Base-by-base conservation (phyloP, 371 early-diverging fungal genomes). In the Mortierella sp. region DNA sequence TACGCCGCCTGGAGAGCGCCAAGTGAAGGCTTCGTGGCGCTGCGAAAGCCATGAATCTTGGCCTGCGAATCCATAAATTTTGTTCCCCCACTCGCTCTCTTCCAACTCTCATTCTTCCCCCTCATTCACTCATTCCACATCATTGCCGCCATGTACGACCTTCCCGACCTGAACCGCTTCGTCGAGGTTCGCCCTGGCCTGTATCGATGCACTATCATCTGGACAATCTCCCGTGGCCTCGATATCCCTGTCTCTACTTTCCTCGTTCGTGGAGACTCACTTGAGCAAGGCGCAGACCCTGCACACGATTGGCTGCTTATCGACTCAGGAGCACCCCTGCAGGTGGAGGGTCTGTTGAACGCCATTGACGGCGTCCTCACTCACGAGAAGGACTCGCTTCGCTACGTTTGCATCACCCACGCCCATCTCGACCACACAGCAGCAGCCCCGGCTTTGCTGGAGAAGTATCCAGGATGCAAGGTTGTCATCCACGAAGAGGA, bases 371-470 rank as follows among this genome's bases (percentile, higher is more conserved):
- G 17, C 9, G 65, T 76, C 47, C 58, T 76, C 12, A 54, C 51
- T 4, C 82, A 82, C 47, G 64, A 57, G 4, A 73, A 81, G 29
- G 79, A 74, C 58, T 51, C 57, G 1, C 61, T 82, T 24, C 66
- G 70, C n/a, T 68, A 68, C 58, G 59, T 82, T 19, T 63, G 65
- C 22, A 67, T 82, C 59, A 82, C 82, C 2, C 82, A 82, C 39
- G 77, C 54, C 17, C 82, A 82, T 27, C 46, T 79, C 44, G 82
- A 82, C 58, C 82, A 82, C 53, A 79, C 81, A 6, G 82, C 69
- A 9, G 81, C 79, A 7, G 34, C 71, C 3, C 60, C 66, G 1
- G 60, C 59, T 4, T 55, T 82, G 37, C 44, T 82, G 40, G 62
- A 71, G 34, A 67, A 70, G 34, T 81, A 82, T 63, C 71, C 79